Evolutionary conservation across 352 stramenopile genomes (phyloP).

Genomic region (Phytopythium kandeliae): DNA sequence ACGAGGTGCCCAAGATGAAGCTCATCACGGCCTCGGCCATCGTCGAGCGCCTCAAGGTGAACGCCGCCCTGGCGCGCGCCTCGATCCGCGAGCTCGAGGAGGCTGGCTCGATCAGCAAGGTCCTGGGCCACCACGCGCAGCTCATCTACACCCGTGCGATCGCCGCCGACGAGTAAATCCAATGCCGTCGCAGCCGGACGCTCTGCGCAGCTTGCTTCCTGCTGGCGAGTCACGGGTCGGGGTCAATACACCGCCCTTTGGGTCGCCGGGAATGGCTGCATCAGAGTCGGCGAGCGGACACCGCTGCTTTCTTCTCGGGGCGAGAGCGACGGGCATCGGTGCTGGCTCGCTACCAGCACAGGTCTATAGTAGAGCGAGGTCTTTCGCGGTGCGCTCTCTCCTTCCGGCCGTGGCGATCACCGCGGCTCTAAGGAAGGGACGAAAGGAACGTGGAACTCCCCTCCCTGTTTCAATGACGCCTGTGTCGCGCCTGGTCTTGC

Average conservation of each 20-base stretch:
- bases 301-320: no score
- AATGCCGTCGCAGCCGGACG: not conserved
- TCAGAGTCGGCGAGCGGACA: not conserved
- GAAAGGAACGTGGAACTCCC: constrained; percentile 27
- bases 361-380: constrained; percentile 29
- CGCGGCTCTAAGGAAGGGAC: not conserved
- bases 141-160: constrained; percentile 98
- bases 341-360: constrained; percentile 11
- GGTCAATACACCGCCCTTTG: constrained; percentile 1
- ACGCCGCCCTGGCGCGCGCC: constrained; percentile 94
- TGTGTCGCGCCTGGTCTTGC: not conserved
- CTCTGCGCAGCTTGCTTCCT: not conserved
- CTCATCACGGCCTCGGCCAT: constrained; percentile 98
- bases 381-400: constrained; percentile 14
- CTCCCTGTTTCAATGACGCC: constrained; percentile 63
- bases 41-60: constrained; percentile 99
- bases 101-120: constrained; percentile 94
- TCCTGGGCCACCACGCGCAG: constrained; percentile 95
- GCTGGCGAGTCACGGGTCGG: not conserved
- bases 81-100: constrained; percentile 96
- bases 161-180: constrained; percentile 65
- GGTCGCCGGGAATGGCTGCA: not conserved
- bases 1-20: constrained; percentile 99
- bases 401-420: constrained; percentile 15
- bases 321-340: constrained; percentile 11